phyloP scores from a whole-genome alignment of 169 alveolate genomes.

The Plasmodium falciparum region DNA sequence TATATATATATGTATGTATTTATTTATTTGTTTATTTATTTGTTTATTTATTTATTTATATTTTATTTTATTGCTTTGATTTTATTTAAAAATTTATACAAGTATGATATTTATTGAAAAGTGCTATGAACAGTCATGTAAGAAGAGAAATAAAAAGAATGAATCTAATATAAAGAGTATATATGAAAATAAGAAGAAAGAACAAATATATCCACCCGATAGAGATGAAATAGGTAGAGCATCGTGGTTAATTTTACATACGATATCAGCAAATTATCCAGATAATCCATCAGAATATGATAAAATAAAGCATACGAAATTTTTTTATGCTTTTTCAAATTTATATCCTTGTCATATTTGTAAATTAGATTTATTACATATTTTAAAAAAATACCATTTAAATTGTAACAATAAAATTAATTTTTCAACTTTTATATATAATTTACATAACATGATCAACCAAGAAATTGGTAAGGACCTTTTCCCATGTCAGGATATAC shows the following conservation, averaged over 20 bases:
- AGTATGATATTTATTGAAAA: conserved; percentile 28
- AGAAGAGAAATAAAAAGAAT: conserved; percentile 42
- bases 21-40: background rate
- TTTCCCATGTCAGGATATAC: conserved; percentile 21
- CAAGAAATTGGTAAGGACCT: conserved; percentile 77
- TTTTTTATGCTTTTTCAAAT: conserved; percentile 84
- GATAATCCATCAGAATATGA: conserved; percentile 83
- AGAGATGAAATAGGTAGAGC: conserved; percentile 89
- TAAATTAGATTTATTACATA: conserved; percentile 81
- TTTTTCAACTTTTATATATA: conserved; percentile 84
- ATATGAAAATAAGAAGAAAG: conserved; percentile 21
- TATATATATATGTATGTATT: too few relatives aligned
- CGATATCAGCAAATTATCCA: conserved; percentile 89
- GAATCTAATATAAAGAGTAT: background rate
- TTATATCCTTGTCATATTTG: conserved; percentile 89
- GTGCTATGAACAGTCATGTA: conserved; percentile 49
- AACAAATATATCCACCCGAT: conserved; percentile 84
- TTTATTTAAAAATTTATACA: background rate
- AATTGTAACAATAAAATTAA: conserved; percentile 57
- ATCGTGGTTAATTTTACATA: conserved; percentile 87
- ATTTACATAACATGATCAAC: conserved; percentile 87
- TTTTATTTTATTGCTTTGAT: background rate
- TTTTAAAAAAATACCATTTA: conserved; percentile 80
- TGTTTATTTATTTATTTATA: background rate
- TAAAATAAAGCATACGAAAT: conserved; percentile 71